phyloP scores from a whole-genome alignment of 176 grass and related monocot species.

The Oryza nivara region DNA sequence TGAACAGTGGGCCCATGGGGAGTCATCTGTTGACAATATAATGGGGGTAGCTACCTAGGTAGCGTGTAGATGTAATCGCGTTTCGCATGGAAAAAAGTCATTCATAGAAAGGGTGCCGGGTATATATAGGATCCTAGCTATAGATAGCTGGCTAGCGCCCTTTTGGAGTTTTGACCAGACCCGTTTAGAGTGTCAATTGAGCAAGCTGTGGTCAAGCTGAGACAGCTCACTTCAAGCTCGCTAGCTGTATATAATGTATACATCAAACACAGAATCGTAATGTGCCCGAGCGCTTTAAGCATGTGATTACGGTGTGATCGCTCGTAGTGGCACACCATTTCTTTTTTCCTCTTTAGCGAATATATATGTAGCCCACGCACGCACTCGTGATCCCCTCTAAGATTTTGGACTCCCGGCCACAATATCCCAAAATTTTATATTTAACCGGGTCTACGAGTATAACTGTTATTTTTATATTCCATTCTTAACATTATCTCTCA shows the following conservation, averaged over 20 bases:
- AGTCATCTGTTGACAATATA: not conserved
- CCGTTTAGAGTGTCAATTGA: slow-evolving; percentile 36
- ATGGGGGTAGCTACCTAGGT: not conserved
- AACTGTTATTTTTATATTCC: not conserved
- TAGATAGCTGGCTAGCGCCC: slow-evolving; percentile 1
- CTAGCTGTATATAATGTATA: slow-evolving; percentile 28
- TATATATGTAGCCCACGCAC: slow-evolving; percentile 17
- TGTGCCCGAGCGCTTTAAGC: slow-evolving; percentile 40
- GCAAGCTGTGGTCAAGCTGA: slow-evolving; percentile 51
- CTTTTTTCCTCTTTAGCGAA: not conserved
- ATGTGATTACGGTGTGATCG: slow-evolving; percentile 52
- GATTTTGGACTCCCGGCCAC: slow-evolving; percentile 33
- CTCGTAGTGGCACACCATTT: slow-evolving; percentile 13
- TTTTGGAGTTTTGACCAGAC: slow-evolving; percentile 46
- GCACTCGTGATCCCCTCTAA: not conserved
- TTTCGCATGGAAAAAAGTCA: not conserved
- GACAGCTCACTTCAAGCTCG: slow-evolving; percentile 44
- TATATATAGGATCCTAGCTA: not conserved
- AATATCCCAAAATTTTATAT: not conserved
- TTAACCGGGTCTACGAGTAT: not conserved
- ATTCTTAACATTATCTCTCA: not conserved
- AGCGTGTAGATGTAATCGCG: not conserved
- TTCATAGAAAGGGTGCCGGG: slow-evolving; percentile 1
- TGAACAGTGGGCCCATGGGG: not conserved
- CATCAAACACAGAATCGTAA: slow-evolving; percentile 26